Percentiles rank a stretch among this genome's conserved stretches.
phyloP scores from a whole-genome alignment of 208 protist genomes.

The Crithidia brevicula region DNA sequence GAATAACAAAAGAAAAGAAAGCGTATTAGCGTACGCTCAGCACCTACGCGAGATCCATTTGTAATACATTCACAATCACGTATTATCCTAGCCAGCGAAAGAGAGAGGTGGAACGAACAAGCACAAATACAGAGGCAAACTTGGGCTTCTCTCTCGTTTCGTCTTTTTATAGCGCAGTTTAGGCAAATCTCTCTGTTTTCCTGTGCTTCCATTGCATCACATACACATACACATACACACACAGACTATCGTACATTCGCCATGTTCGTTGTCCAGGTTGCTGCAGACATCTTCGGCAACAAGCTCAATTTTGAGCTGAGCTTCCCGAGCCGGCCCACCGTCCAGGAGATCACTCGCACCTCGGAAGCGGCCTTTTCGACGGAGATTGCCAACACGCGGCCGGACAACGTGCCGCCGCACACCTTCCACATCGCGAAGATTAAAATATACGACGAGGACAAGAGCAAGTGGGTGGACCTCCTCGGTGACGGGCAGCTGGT shows the following conservation, averaged over 20 bases:
- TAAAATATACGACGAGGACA: slow-evolving; percentile 90
- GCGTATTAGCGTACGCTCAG: too few relatives aligned
- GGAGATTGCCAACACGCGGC: slow-evolving; percentile 73
- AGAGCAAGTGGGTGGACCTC: slow-evolving; percentile 89
- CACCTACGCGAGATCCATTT: too few relatives aligned
- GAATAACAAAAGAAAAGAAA: too few relatives aligned
- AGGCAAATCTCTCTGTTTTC: not conserved
- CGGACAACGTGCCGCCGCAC: slow-evolving; percentile 77
- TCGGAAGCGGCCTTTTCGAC: slow-evolving; percentile 73
- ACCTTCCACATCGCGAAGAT: slow-evolving; percentile 86
- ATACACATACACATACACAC: not conserved
- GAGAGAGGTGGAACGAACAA: too few relatives aligned
- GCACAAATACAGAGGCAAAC: not conserved
- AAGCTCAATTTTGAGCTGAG: slow-evolving; percentile 92
- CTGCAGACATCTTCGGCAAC: slow-evolving; percentile 89
- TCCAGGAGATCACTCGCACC: slow-evolving; percentile 73
- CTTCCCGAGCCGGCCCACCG: slow-evolving; percentile 68
- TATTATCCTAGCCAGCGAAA: too few relatives aligned
- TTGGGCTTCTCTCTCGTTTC: slow-evolving; percentile 2
- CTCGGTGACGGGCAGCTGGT: slow-evolving; percentile 74
- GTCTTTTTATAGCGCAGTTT: not conserved
- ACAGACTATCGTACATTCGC: not conserved
- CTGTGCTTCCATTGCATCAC: not conserved
- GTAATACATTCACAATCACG: too few relatives aligned
- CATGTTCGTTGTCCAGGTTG: slow-evolving; percentile 88